Conservation (phyloP, 495 filamentous ascomycete genomes). For the Clohesyomyces aquaticus region DNA sequence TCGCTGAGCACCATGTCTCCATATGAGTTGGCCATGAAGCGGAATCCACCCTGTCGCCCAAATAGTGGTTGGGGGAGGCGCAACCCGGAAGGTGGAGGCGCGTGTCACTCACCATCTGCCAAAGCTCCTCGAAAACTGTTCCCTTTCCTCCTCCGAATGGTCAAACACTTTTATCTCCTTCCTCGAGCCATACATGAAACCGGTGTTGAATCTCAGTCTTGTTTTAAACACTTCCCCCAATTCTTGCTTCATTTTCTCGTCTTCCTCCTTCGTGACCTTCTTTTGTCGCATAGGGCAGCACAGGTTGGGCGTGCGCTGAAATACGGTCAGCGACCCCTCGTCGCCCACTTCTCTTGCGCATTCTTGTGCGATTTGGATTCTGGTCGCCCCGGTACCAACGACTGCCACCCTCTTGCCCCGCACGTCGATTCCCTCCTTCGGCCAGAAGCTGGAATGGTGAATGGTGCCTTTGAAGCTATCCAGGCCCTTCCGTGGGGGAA, state of each 20-base stretch:
- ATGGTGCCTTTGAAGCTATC: conserved; percentile 24
- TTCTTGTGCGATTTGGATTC: conserved; percentile 22
- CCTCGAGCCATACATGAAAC: conserved; percentile 10
- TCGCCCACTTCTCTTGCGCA: conserved; percentile 2
- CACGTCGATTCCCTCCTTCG: conserved; percentile 17
- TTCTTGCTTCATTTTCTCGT: neutral
- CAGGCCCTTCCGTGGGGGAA: conserved; percentile 9
- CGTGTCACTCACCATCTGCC: conserved; percentile 1
- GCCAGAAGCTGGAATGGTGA: conserved; percentile 21
- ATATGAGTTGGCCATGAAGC: conserved; percentile 42
- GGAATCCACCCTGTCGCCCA: conserved; percentile 43
- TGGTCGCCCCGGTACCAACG: conserved; percentile 26
- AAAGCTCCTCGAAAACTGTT: conserved; percentile 38
- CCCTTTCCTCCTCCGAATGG: neutral
- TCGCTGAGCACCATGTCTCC: conserved; percentile 41
- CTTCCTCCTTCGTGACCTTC: neutral
- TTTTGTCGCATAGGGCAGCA: conserved; percentile 6
- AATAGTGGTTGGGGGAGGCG: conserved; percentile 19
- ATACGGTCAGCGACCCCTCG: conserved; percentile 2
- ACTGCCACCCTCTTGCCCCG: conserved; percentile 20
- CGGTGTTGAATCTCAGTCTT: neutral
- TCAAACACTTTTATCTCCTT: neutral
- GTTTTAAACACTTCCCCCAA: neutral
- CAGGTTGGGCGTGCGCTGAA: conserved; percentile 25
- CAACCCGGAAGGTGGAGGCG: neutral